Conservation (phyloP, 2,329 filamentous ascomycete species). For the Botrytis pseudocinerea region DNA sequence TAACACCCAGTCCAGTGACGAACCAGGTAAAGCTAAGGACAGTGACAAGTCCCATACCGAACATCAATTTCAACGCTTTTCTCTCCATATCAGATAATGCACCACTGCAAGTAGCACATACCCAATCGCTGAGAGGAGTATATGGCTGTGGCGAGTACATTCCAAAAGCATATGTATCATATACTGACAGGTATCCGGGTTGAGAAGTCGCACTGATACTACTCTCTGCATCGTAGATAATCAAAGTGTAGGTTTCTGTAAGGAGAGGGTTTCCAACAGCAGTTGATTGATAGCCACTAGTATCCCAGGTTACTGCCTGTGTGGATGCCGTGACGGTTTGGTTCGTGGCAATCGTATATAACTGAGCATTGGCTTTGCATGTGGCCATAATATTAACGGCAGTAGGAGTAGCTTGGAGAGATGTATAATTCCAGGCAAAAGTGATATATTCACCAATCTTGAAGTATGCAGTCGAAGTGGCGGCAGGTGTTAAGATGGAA, state of each 20-base stretch:
- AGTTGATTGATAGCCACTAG: constrained; percentile 50
- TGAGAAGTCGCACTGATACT: constrained; percentile 52
- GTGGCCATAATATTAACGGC: constrained; percentile 61
- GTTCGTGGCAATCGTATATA: constrained; percentile 64
- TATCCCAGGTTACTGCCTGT: constrained; percentile 60
- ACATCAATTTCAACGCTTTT: constrained; percentile 51
- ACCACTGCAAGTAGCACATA: constrained; percentile 58
- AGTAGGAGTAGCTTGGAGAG: constrained; percentile 56
- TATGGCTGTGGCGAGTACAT: constrained; percentile 57
- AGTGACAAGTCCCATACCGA: constrained; percentile 57
- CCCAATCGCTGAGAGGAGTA: constrained; percentile 52
- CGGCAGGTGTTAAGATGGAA: constrained; percentile 54
- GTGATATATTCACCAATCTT: constrained; percentile 61
- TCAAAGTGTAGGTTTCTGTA: constrained; percentile 59
- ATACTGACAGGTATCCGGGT: constrained; percentile 57
- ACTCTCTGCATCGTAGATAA: constrained; percentile 60
- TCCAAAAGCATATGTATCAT: constrained; percentile 54
- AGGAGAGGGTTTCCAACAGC: constrained; percentile 48
- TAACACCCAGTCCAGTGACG: constrained; percentile 49
- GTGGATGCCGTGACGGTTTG: constrained; percentile 56
- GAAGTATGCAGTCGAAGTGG: constrained; percentile 52
- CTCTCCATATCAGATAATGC: constrained; percentile 50
- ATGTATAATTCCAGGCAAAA: constrained; percentile 67
- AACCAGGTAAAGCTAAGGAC: constrained; percentile 66
- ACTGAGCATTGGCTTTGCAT: constrained; percentile 52